A percentile compares a stretch with the other conserved stretches of the same genome.
Evolutionary conservation across 352 stramenopile species (phyloP).

Genomic region (Phytophthora pluvialis): DNA sequence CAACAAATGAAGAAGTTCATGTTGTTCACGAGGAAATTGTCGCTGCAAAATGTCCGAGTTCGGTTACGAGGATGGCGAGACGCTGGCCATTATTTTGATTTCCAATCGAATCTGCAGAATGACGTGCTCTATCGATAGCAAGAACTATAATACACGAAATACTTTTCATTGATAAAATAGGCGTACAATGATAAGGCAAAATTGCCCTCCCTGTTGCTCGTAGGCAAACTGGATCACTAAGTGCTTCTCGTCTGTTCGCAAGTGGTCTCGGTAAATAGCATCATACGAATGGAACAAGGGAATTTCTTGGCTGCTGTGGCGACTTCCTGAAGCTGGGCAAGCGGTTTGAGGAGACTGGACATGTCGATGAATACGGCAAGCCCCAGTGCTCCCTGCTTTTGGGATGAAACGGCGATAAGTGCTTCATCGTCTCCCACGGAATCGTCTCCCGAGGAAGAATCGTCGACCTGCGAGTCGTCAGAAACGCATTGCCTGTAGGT

Average conservation of each 20-base stretch:
- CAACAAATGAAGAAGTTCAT: background rate
- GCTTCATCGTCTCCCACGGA: background rate
- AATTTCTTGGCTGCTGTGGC: conserved; percentile 3
- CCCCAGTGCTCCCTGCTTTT: background rate
- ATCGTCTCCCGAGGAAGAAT: background rate
- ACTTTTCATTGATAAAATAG: background rate
- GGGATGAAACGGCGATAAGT: background rate
- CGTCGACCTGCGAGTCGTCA: conserved; percentile 5
- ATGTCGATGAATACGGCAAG: conserved; percentile 13
- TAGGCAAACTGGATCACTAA: background rate
- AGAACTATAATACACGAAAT: background rate
- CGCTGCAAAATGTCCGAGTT: background rate
- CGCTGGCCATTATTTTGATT: background rate
- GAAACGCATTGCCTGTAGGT: conserved; percentile 41
- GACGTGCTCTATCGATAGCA: background rate
- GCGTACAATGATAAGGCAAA: no score
- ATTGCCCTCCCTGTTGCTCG: no score
- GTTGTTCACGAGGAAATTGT: background rate
- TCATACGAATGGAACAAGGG: conserved; percentile 13
- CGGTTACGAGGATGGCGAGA: background rate
- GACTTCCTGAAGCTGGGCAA: conserved; percentile 11
- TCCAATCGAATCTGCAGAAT: no score
- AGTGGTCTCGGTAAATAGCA: conserved; percentile 6
- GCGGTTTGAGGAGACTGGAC: conserved; percentile 14
- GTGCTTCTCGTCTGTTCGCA: background rate